These are phyloP conservation scores for Aspergillus hortae DNA, from an alignment of 2,329 filamentous ascomycete species.

Conservation along the genomic window DNA sequence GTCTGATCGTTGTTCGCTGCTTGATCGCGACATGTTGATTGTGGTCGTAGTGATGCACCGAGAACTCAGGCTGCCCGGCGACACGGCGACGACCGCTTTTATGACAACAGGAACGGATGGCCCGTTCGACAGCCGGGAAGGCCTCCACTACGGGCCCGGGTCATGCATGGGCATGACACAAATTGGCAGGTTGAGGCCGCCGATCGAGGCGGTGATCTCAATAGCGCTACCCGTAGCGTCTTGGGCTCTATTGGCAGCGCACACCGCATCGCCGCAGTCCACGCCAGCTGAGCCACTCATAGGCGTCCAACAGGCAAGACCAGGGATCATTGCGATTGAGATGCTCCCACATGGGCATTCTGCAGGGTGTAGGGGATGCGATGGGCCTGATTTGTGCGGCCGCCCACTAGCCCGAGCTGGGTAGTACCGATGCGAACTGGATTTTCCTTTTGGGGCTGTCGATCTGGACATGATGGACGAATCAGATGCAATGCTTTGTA, in stretches of 20 bases:
- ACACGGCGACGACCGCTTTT: neutral
- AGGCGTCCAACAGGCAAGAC: neutral
- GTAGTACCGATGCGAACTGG: neutral
- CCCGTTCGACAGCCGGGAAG: neutral
- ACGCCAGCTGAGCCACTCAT: neutral
- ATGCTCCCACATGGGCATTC: neutral
- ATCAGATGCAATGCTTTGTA: neutral
- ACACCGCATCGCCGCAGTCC: conserved; percentile 2
- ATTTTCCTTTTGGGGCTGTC: neutral
- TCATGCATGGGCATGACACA: neutral
- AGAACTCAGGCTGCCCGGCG: neutral
- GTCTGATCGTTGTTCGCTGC: neutral
- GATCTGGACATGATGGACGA: neutral
- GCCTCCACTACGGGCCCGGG: neutral
- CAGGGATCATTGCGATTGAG: neutral
- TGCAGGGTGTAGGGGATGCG: neutral
- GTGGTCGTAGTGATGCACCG: too few relatives aligned
- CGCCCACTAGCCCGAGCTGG: neutral
- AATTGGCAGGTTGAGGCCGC: conserved; percentile 1
- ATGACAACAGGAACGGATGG: neutral
- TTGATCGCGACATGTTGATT: neutral
- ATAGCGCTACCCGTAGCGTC: conserved; percentile 7
- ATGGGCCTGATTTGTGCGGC: neutral
- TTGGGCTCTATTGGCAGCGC: conserved; percentile 2
- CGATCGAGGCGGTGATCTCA: conserved; percentile 3